phyloP scores from a whole-genome alignment of 1,284 basidiomycete genomes.

The Spongispora temasekensis region DNA sequence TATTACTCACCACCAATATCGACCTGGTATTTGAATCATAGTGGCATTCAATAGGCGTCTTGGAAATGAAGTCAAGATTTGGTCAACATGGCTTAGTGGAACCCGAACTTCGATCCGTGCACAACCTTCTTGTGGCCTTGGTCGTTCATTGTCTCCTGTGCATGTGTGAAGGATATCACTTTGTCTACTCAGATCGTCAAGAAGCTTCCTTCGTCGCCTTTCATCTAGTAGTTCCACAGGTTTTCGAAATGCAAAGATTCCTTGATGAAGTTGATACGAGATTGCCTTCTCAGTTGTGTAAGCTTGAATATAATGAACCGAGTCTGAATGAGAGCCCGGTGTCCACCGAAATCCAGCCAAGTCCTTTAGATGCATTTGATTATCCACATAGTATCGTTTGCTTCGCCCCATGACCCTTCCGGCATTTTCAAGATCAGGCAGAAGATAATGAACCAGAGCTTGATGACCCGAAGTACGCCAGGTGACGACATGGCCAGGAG shows the following conservation, averaged over 20 bases:
- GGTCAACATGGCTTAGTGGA: neutral
- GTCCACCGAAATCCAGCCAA: neutral
- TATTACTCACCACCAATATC: neutral
- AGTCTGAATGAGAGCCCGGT: neutral
- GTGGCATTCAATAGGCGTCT: neutral
- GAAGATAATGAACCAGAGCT: neutral
- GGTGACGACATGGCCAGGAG: neutral
- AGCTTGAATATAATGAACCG: conserved; percentile 11
- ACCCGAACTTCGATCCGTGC: conserved; percentile 6
- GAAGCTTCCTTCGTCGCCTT: neutral
- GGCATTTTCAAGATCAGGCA: neutral
- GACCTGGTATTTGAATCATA: neutral
- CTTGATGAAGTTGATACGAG: conserved; percentile 13
- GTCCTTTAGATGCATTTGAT: conserved; percentile 13
- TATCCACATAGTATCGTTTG: neutral
- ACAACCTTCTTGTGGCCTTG: conserved; percentile 1
- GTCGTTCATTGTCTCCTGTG: neutral
- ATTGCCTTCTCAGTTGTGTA: conserved; percentile 15
- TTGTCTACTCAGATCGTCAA: neutral
- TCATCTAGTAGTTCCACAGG: neutral
- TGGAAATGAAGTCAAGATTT: neutral
- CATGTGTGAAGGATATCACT: neutral
- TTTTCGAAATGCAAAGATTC: conserved; percentile 5
- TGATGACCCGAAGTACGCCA: neutral
- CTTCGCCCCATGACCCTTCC: neutral